Percentiles rank a stretch among this genome's conserved stretches.
These are phyloP conservation scores for Cryphonectria parasitica DNA, from an alignment of 2,329 filamentous ascomycete genomes.

Conservation along the genomic window DNA sequence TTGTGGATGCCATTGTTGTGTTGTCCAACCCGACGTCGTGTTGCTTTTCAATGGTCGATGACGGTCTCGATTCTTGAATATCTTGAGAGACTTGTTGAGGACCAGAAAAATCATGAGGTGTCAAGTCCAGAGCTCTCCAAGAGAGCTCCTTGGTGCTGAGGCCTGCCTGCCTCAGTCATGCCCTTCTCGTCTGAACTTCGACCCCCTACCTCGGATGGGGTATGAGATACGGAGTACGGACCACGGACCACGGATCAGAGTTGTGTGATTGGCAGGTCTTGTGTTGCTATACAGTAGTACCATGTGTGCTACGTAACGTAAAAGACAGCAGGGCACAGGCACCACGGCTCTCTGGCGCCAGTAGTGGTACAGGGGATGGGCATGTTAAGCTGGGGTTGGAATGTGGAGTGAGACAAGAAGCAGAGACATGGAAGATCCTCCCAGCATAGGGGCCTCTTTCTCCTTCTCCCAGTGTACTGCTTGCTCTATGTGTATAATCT, in stretches of 20 bases:
- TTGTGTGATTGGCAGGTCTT: slow-evolving; percentile 4
- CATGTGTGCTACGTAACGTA: neutral
- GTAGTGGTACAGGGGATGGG: neutral
- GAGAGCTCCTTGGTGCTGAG: neutral
- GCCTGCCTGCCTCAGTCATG: neutral
- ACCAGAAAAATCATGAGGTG: neutral
- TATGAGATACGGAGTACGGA: neutral
- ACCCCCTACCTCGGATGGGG: neutral
- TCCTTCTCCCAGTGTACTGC: neutral
- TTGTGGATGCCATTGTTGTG: slow-evolving; percentile 23
- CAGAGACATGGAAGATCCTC: too few relatives aligned
- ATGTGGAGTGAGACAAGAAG: neutral
- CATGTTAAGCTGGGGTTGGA: neutral
- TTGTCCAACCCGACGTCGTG: slow-evolving; percentile 2
- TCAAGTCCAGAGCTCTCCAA: neutral
- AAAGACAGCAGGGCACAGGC: neutral
- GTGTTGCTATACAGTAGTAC: neutral
- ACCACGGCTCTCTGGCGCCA: neutral
- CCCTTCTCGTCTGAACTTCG: neutral
- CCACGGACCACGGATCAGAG: neutral
- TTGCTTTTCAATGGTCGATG: neutral
- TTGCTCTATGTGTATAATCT: neutral
- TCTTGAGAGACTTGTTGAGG: neutral
- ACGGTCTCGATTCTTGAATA: neutral
- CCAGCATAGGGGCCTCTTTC: too few relatives aligned